Percentiles rank a stretch among this genome's conserved stretches.
phyloP scores from a whole-genome alignment of 208 protist genomes.

The Porcisia deanei region DNA sequence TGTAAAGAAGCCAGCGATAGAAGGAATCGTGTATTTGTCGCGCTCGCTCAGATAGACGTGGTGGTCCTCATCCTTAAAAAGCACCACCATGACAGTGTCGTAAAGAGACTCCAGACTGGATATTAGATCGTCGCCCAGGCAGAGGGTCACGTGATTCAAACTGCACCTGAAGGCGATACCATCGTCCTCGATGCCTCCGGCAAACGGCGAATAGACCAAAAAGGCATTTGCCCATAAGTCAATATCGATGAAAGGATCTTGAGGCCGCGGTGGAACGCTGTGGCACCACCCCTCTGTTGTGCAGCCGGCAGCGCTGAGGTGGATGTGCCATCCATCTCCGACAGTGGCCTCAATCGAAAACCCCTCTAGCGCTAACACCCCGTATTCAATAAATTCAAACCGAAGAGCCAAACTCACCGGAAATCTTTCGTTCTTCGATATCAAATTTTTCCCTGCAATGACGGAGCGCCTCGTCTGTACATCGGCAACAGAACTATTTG shows the following conservation, averaged over 20 bases:
- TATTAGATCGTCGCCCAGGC: slow-evolving; percentile 39
- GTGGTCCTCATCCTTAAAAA: slow-evolving; percentile 48
- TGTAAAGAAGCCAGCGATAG: slow-evolving; percentile 43
- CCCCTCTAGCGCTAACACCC: slow-evolving; percentile 22
- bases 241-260: slow-evolving; percentile 27
- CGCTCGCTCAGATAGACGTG: slow-evolving; percentile 57
- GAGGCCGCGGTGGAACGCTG: slow-evolving; percentile 22
- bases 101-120: slow-evolving; percentile 42
- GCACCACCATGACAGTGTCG: slow-evolving; percentile 41
- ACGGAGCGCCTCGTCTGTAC: neutral
- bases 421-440: neutral
- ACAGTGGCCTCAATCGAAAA: slow-evolving; percentile 20
- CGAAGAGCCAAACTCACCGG: slow-evolving; percentile 4
- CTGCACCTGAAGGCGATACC: slow-evolving; percentile 52
- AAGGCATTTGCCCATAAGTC: slow-evolving; percentile 50
- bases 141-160: slow-evolving; percentile 32
- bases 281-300: slow-evolving; percentile 37
- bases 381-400: slow-evolving; percentile 27
- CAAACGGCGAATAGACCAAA: slow-evolving; percentile 42
- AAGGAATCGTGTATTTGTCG: slow-evolving; percentile 24
- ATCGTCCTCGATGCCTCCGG: slow-evolving; percentile 39
- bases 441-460: neutral
- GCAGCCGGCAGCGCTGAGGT: slow-evolving; percentile 28
- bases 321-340: slow-evolving; percentile 45
- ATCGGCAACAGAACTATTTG: neutral